These are phyloP conservation scores for Neocatenulostroma microsporum DNA, from an alignment of 2,329 filamentous ascomycete genomes.

Conservation along the genomic window DNA sequence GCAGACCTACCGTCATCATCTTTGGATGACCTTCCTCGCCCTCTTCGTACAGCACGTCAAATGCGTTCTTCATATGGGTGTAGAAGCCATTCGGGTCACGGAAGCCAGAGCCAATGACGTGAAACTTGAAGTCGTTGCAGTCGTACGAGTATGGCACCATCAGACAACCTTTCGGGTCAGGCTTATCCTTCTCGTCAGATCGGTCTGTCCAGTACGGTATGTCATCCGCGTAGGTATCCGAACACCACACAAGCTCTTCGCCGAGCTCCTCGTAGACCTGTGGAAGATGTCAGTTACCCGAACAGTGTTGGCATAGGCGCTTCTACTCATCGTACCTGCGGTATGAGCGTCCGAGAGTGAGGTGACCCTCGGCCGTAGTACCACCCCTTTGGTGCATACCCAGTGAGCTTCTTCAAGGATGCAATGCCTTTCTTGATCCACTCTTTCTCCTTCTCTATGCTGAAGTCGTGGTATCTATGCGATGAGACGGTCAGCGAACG, in stretches of 20 bases:
- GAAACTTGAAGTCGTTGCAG: conserved; percentile 48
- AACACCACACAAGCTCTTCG: conserved; percentile 43
- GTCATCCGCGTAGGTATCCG: conserved; percentile 49
- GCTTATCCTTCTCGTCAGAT: conserved; percentile 37
- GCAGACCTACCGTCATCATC: conserved; percentile 53
- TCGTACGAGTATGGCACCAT: conserved; percentile 51
- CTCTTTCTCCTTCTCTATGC: conserved; percentile 41
- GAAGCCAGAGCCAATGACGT: conserved; percentile 38
- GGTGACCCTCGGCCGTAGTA: conserved; percentile 45
- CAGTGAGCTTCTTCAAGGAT: conserved; percentile 35
- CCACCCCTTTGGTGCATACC: conserved; percentile 44
- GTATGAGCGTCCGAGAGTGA: conserved; percentile 41
- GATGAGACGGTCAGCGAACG: too few species aligned
- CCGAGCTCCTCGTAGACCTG: conserved; percentile 44
- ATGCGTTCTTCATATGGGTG: conserved; percentile 44
- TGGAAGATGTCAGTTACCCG: too few species aligned
- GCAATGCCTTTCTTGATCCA: conserved; percentile 40
- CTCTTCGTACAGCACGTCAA: conserved; percentile 49
- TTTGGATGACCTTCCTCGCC: conserved; percentile 43
- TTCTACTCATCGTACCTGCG: conserved; percentile 26
- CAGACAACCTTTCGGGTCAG: conserved; percentile 41
- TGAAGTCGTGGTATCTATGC: conserved; percentile 41
- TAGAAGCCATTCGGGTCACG: conserved; percentile 37
- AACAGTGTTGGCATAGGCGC: background rate
- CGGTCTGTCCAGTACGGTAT: conserved; percentile 50